Base-by-base conservation (phyloP, 176 grass and related monocot species). In the Neostapfia colusana region DNA sequence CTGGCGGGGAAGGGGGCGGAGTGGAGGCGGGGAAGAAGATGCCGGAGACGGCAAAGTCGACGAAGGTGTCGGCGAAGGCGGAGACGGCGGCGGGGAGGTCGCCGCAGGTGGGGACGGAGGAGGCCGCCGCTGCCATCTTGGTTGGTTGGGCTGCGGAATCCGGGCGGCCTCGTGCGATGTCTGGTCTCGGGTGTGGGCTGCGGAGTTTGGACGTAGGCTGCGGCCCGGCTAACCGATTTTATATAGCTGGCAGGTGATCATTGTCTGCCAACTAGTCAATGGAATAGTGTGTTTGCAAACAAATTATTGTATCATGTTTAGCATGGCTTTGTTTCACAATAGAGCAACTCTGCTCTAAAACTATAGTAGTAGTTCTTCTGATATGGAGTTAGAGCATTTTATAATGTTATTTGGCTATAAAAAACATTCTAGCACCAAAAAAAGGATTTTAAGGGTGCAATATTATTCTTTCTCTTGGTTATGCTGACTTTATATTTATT, bases 1-100 rank as follows among this genome's bases (percentile, higher is more conserved):
- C 57, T 6, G 78, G 48, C 5, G 80, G n/a, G 35, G 13, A 0
- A 5, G 38, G 70, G 79, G 34, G 86, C 41, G 25, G 74, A 4
- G 50, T 0, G 15, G 83, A 16, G 63, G 79, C 34, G 31, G 91
- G 86, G 42, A 93, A 90, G 84, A 91, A 88, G 73, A 93, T 75
- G 58, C 89, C 89, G 73, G 85, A 91, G 50, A 91, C 91, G 73
- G 87, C 37, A 82, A 86, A 92, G 76, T 93, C 90, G 3, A 93
- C 87, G 81, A 93, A 93, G 36, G 94, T 81, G 34, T 97, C 91
- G 79, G 90, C 85, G 81, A 97, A 97, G 81, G 91, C 75, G 75
- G 95, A 89, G 76, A 93, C 71, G 79, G 77, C 74, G 51, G 82
- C 67, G 72, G 91, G 86, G 40, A 97, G 82, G 63, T 74, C 72